These are phyloP conservation scores for Fraxinus albicans DNA, from an alignment of 305 asterid species.

Conservation along the genomic window DNA sequence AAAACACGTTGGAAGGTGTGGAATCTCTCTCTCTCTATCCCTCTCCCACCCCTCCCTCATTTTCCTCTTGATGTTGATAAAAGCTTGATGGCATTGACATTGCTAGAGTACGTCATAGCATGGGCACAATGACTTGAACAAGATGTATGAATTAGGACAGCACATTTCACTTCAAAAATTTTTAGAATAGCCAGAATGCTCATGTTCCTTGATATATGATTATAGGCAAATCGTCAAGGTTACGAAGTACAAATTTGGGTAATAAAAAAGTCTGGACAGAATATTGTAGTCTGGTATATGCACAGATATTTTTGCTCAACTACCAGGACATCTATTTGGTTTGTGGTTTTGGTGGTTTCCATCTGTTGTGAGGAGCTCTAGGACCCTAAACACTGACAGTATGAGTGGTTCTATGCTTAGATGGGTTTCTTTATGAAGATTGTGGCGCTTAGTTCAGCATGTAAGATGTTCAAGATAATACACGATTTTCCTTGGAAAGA, in stretches of 20 bases:
- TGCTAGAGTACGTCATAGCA: not conserved
- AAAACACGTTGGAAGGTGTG: conserved; percentile 72
- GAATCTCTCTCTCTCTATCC: conserved; percentile 4
- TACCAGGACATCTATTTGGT: not conserved
- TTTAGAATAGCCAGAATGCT: conserved; percentile 1
- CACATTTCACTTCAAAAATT: not conserved
- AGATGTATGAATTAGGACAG: not conserved
- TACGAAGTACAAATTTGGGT: not conserved
- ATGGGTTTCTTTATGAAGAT: not conserved
- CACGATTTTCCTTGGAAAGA: not conserved
- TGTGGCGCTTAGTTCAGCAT: not conserved
- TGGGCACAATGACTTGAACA: not conserved
- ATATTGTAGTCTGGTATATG: not conserved
- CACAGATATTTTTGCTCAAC: not conserved
- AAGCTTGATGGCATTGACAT: not conserved
- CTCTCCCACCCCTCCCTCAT: not conserved
- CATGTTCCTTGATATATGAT: not conserved
- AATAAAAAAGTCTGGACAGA: not conserved
- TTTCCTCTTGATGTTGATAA: not conserved
- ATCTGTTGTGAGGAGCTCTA: not conserved
- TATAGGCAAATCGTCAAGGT: conserved; percentile 1
- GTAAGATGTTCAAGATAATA: not conserved
- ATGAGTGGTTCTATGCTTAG: not conserved
- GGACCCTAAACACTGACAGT: not conserved
- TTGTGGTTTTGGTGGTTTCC: not conserved